Percentiles rank a stretch among this genome's conserved stretches.
Conservation (phyloP, 768 basidiomycete species). For the Lactarius quietus region DNA sequence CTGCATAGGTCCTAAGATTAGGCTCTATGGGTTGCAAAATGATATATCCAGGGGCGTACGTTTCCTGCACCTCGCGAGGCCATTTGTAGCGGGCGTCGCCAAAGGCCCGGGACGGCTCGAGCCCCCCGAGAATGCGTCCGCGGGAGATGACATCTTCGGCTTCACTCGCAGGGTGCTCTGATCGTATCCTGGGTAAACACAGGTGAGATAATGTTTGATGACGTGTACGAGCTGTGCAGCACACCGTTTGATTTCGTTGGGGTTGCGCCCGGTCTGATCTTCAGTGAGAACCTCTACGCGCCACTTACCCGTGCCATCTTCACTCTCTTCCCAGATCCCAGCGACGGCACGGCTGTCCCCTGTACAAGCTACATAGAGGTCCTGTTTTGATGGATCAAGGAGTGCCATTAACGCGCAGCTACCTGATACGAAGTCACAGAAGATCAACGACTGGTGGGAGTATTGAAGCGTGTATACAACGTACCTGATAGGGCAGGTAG, state of each 20-base stretch:
- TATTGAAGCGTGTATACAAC: conserved; percentile 6
- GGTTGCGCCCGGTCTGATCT: conserved; percentile 94
- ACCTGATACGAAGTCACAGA: conserved; percentile 42
- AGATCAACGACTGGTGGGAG: not conserved
- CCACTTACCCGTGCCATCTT: conserved; percentile 73
- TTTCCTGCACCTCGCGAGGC: conserved; percentile 66
- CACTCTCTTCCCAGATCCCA: conserved; percentile 77
- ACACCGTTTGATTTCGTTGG: conserved; percentile 78
- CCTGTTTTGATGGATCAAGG: conserved; percentile 77
- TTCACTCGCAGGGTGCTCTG: conserved; percentile 81
- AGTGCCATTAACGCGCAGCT: conserved; percentile 89
- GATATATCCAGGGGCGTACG: conserved; percentile 43
- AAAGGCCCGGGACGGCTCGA: conserved; percentile 85
- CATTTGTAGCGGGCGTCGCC: conserved; percentile 92
- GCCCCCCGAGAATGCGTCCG: conserved; percentile 81
- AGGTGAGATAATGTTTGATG: conserved; percentile 1
- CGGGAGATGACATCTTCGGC: conserved; percentile 65
- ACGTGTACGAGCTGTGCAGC: conserved; percentile 17
- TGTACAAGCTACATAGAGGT: conserved; percentile 87
- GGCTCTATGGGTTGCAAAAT: not conserved
- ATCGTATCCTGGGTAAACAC: conserved; percentile 53
- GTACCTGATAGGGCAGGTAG: conserved; percentile 77
- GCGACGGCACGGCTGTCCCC: conserved; percentile 97
- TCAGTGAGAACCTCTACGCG: conserved; percentile 90
- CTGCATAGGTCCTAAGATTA: conserved; percentile 32